Evolutionary conservation across 2,329 filamentous ascomycete species (phyloP).

Genomic region (Aureobasidium zeae): DNA sequence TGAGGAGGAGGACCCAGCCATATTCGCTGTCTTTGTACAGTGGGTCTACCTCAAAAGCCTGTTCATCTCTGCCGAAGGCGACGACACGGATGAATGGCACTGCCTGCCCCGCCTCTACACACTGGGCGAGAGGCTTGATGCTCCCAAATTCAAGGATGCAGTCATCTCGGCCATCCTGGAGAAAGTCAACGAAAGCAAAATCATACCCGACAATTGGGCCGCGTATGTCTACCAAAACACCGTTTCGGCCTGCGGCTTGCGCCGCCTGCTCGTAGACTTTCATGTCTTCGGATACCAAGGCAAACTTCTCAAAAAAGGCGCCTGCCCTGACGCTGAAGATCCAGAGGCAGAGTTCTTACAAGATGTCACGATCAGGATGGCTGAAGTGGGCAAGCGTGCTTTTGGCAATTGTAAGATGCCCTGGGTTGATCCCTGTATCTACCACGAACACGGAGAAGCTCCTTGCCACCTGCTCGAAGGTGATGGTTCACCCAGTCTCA

Average conservation of each 20-base stretch:
- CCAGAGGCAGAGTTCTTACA: neutral
- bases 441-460: constrained; percentile 7
- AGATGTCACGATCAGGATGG: constrained; percentile 3
- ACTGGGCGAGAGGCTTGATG: constrained; percentile 18
- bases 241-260: neutral
- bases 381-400: neutral
- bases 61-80: neutral
- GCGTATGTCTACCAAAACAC: constrained; percentile 2
- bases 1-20: neutral
- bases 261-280: constrained; percentile 15
- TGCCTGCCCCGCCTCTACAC: constrained; percentile 15
- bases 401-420: neutral
- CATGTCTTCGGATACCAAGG: constrained; percentile 10
- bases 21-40: neutral
- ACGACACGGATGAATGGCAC: constrained; percentile 9
- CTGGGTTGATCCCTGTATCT: neutral
- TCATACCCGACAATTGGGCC: neutral
- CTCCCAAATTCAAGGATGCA: constrained; percentile 17
- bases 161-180: constrained; percentile 17
- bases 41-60: constrained; percentile 1
- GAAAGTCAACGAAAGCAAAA: neutral
- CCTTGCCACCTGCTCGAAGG: neutral
- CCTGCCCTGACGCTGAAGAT: neutral
- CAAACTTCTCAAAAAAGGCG: neutral
- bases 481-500: too few relatives aligned